Percentiles rank a stretch among this genome's conserved stretches.
These are phyloP conservation scores for Trichoderma reesei DNA, from an alignment of 495 filamentous ascomycete genomes.

Conservation along the genomic window DNA sequence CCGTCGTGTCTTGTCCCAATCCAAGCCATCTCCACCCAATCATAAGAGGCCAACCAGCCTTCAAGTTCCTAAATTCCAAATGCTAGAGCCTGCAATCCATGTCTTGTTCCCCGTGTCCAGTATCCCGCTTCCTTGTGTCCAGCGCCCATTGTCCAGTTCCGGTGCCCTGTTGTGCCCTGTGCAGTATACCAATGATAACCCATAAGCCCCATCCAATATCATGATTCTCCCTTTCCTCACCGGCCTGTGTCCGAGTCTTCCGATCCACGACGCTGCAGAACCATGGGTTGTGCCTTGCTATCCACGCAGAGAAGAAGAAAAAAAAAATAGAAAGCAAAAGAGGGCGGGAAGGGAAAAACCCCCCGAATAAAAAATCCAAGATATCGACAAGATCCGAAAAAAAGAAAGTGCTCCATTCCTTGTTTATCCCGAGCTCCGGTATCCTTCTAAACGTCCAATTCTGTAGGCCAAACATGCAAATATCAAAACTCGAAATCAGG, in stretches of 20 bases:
- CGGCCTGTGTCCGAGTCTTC: slow-evolving; percentile 3
- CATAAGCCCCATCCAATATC: not conserved
- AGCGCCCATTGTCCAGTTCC: not conserved
- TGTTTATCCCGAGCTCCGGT: not conserved
- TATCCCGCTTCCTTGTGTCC: not conserved
- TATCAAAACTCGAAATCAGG: not conserved
- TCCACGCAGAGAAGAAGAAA: not conserved
- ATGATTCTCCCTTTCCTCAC: not conserved
- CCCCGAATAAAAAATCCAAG: not conserved
- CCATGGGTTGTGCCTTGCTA: not conserved
- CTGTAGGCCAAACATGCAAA: not conserved
- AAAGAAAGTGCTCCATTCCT: not conserved
- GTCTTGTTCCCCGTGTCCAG: not conserved
- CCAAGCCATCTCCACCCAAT: not conserved
- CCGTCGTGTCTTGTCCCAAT: not conserved
- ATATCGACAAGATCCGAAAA: not conserved
- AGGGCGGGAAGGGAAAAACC: not conserved
- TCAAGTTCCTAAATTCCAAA: not conserved
- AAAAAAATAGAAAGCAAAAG: not conserved
- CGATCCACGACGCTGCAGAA: not conserved
- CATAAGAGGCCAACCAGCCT: not conserved
- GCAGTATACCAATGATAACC: not conserved
- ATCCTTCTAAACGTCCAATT: slow-evolving; percentile 2
- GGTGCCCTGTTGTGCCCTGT: not conserved
- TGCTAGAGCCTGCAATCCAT: not conserved